Evolutionary conservation across 345 rosid genomes (phyloP).

Genomic region (Eucalyptus cloeziana): DNA sequence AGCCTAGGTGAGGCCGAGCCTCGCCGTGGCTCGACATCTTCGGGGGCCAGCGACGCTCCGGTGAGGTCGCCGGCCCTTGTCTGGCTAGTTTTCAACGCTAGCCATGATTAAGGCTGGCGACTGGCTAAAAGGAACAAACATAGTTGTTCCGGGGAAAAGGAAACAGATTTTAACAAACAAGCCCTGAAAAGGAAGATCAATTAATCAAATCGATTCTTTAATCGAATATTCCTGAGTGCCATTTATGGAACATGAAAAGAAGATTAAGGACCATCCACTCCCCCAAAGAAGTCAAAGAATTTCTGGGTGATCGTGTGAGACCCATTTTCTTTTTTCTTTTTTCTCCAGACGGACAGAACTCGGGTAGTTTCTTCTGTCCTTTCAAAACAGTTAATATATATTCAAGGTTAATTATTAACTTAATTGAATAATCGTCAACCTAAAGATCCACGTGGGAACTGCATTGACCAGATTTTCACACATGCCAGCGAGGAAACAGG

Average conservation of each 20-base stretch:
- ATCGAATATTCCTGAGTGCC: not conserved
- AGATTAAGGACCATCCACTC: not conserved
- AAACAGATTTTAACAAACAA: too few species aligned
- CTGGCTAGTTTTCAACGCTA: too few species aligned
- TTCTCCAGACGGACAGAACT: accelerated
- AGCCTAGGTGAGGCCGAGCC: too few species aligned
- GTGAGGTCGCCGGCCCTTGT: too few species aligned
- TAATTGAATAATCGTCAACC: not conserved
- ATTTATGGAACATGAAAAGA: not conserved
- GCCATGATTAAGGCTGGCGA: too few species aligned
- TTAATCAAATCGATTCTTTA: not conserved
- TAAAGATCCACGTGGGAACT: not conserved
- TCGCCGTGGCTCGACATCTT: too few species aligned
- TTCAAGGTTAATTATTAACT: not conserved
- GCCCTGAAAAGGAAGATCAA: not conserved
- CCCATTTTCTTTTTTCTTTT: accelerated
- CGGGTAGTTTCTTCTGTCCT: not conserved
- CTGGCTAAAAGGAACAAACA: too few species aligned
- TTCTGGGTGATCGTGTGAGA: accelerated
- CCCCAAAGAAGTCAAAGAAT: not conserved
- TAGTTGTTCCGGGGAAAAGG: too few species aligned
- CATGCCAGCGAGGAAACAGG: not conserved
- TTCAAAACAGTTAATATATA: not conserved
- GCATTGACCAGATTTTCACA: not conserved
- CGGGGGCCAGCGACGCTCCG: too few species aligned